phyloP scores from a whole-genome alignment of 2,329 filamentous ascomycete genomes.

The Penicillium corylophilum region DNA sequence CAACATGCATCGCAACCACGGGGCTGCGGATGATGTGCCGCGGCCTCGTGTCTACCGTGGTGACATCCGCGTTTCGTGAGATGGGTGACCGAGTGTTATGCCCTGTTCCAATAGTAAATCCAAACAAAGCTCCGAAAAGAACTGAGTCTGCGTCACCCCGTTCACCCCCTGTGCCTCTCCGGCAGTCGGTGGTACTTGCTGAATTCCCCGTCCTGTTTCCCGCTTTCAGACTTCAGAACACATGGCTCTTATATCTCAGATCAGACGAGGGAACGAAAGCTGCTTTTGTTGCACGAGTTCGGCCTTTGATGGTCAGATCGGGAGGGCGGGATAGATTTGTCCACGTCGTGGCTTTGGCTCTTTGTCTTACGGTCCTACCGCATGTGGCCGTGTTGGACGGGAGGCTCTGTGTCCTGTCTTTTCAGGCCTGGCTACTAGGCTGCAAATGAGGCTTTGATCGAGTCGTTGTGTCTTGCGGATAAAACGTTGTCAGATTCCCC shows the following conservation, averaged over 20 bases:
- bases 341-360: not conserved
- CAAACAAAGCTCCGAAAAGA: slow-evolving; percentile 5
- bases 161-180: not conserved
- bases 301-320: not conserved
- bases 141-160: slow-evolving; percentile 1
- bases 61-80: not conserved
- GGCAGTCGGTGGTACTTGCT: not conserved
- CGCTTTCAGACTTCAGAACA: not conserved
- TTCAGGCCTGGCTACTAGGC: not conserved
- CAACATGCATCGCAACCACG: not conserved
- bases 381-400: not conserved
- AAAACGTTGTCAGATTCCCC: not conserved
- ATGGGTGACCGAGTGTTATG: not conserved
- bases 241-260: not conserved
- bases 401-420: not conserved
- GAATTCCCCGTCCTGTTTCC: not conserved
- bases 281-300: not conserved
- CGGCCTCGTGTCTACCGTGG: slow-evolving; percentile 1
- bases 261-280: not conserved
- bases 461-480: not conserved
- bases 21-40: not conserved
- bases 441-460: not conserved
- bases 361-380: not conserved
- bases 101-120: not conserved
- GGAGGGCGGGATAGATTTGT: not conserved